phyloP scores from a whole-genome alignment of 1,139 yeast genomes.

The Candida gigantensis region DNA sequence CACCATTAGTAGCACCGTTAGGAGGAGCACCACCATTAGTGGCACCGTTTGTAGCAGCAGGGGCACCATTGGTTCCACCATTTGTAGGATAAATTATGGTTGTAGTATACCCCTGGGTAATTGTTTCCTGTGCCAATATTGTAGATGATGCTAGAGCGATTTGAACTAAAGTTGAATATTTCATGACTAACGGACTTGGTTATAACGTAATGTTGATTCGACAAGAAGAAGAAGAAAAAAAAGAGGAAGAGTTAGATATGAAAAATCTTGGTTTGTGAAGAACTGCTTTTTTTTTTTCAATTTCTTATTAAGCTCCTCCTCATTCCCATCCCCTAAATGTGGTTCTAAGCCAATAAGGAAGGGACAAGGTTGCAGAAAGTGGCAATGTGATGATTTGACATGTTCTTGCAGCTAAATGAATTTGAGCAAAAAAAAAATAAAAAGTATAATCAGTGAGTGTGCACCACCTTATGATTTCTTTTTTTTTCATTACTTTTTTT shows the following conservation, averaged over 20 bases:
- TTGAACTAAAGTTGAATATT: slow-evolving; percentile 5
- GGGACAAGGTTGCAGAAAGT: background rate
- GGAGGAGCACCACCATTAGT: background rate
- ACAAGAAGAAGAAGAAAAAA: background rate
- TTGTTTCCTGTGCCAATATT: slow-evolving; percentile 7
- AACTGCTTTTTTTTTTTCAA: background rate
- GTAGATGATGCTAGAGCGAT: slow-evolving; percentile 5
- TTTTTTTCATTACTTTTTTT: too few species aligned
- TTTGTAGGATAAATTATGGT: slow-evolving; percentile 3
- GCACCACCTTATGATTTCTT: too few species aligned
- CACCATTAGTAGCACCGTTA: too few species aligned
- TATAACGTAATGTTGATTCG: background rate
- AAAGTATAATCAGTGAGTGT: too few species aligned
- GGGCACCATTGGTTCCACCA: background rate
- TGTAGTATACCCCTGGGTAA: slow-evolving; percentile 7
- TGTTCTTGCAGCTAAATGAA: slow-evolving; percentile 3
- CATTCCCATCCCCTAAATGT: slow-evolving; percentile 4
- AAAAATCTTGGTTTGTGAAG: too few species aligned
- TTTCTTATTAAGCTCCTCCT: background rate
- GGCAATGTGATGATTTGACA: background rate
- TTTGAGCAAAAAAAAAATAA: background rate
- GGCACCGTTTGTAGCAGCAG: too few species aligned
- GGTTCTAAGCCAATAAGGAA: slow-evolving; percentile 2
- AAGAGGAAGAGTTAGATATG: background rate
- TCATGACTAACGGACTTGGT: slow-evolving; percentile 2